A percentile compares a stretch with the other conserved stretches of the same genome.
Evolutionary conservation across 176 grass and related monocot genomes (phyloP).

Genomic region (Thalia dealbata): DNA sequence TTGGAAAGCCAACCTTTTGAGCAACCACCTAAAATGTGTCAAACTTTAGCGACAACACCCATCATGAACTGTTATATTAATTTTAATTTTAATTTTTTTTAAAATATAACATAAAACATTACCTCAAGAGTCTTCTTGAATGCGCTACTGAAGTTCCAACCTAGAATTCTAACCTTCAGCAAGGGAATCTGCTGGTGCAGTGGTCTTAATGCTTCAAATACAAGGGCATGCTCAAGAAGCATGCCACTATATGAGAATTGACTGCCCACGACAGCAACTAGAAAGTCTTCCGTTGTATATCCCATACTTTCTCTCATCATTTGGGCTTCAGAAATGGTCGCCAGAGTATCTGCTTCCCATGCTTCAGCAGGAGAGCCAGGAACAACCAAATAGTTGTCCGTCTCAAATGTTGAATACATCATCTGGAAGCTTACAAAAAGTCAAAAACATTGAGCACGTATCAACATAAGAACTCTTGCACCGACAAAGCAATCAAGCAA

Average conservation of each 20-base stretch:
- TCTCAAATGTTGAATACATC: slow-evolving; percentile 94
- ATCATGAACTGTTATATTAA: neutral
- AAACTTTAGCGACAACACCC: neutral
- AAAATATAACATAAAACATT: slow-evolving; percentile 13
- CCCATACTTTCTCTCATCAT: slow-evolving; percentile 33
- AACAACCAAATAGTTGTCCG: slow-evolving; percentile 87
- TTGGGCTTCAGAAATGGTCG: slow-evolving; percentile 23
- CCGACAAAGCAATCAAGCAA: neutral
- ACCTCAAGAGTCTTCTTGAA: slow-evolving; percentile 62
- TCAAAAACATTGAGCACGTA: slow-evolving; percentile 26
- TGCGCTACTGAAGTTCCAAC: slow-evolving; percentile 43
- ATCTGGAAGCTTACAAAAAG: slow-evolving; percentile 40
- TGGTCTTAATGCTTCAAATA: slow-evolving; percentile 64
- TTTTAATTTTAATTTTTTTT: too few species aligned
- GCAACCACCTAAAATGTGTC: slow-evolving; percentile 39
- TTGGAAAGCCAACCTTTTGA: slow-evolving; percentile 57
- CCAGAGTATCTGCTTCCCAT: slow-evolving; percentile 41
- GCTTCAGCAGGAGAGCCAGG: slow-evolving; percentile 65
- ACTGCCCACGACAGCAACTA: slow-evolving; percentile 70
- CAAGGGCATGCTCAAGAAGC: slow-evolving; percentile 70
- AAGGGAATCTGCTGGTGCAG: slow-evolving; percentile 52
- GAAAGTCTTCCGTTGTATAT: slow-evolving; percentile 52
- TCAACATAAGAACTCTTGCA: neutral
- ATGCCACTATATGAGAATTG: slow-evolving; percentile 65
- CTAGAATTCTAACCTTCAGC: slow-evolving; percentile 65